phyloP scores from a whole-genome alignment of 805 yeast species.

The Danielia reshetovae region DNA sequence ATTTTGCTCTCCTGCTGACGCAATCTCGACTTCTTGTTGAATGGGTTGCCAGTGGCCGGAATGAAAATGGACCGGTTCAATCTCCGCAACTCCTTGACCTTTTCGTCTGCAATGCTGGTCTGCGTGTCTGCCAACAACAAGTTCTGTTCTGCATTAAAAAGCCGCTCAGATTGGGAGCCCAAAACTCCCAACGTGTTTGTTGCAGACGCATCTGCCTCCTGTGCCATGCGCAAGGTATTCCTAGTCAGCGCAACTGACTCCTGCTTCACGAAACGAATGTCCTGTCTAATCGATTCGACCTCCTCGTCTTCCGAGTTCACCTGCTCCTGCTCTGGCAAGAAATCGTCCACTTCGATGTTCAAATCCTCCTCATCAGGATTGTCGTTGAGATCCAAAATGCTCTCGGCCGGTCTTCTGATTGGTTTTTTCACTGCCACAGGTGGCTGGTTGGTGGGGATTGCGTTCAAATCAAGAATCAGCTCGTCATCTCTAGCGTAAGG shows the following conservation, averaged over 20 bases:
- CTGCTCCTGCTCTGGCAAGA: slow-evolving; percentile 35
- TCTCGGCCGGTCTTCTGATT: slow-evolving; percentile 16
- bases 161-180: slow-evolving; percentile 88
- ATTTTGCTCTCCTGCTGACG: slow-evolving; percentile 70
- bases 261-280: slow-evolving; percentile 78
- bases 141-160: slow-evolving; percentile 75
- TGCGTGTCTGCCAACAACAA: slow-evolving; percentile 77
- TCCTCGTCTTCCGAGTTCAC: slow-evolving; percentile 75
- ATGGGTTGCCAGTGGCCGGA: slow-evolving; percentile 78
- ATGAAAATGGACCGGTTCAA: slow-evolving; percentile 79
- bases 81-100: slow-evolving; percentile 73
- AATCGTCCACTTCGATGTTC: slow-evolving; percentile 35
- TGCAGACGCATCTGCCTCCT: slow-evolving; percentile 44
- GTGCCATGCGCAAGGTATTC: slow-evolving; percentile 62
- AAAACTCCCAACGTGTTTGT: slow-evolving; percentile 82
- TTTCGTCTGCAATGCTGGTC: slow-evolving; percentile 75
- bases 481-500: slow-evolving; percentile 18
- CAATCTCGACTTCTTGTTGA: slow-evolving; percentile 73
- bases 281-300: slow-evolving; percentile 79
- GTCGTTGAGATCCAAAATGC: slow-evolving; percentile 30
- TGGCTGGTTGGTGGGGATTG: slow-evolving; percentile 30
- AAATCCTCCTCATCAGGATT: slow-evolving; percentile 33
- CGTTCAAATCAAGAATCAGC: slow-evolving; percentile 37
- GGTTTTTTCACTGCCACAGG: slow-evolving; percentile 20
- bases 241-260: slow-evolving; percentile 83